Conservation (phyloP, 192 early-diverging fungal genomes). For the Backusella australiensis region DNA sequence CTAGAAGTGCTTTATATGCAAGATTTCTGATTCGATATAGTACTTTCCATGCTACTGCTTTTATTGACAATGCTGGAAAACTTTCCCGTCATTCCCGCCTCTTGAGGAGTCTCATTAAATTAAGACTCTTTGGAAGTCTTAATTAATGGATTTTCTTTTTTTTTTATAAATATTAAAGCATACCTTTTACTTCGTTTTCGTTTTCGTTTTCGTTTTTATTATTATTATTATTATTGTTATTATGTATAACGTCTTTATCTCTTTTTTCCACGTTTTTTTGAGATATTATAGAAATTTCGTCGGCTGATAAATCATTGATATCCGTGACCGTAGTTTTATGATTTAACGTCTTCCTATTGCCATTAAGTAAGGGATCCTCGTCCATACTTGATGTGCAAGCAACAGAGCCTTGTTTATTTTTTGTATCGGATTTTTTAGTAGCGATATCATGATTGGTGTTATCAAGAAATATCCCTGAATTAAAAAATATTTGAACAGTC, state of each 20-base stretch:
- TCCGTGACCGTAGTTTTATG: not conserved
- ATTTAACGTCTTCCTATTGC: not conserved
- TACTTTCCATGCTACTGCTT: not conserved
- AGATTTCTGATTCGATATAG: not conserved
- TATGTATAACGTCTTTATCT: not conserved
- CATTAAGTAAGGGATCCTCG: not conserved
- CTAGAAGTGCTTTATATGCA: not conserved
- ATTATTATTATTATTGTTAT: not conserved
- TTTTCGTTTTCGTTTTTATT: not conserved
- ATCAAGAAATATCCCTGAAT: not conserved
- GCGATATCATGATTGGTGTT: not conserved
- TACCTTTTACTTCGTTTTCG: not conserved
- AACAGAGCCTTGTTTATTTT: not conserved
- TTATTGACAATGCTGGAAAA: not conserved
- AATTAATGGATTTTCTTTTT: not conserved
- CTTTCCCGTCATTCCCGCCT: not conserved
- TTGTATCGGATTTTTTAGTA: not conserved
- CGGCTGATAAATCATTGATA: not conserved
- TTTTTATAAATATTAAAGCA: not conserved
- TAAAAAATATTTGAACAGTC: not conserved
- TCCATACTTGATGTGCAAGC: not conserved
- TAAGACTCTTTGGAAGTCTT: not conserved
- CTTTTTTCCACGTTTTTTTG: not conserved
- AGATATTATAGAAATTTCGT: not conserved
- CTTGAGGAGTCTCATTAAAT: not conserved